Evolutionary conservation across 768 basidiomycete species (phyloP).

Genomic region (Krasilnikovozyma curviuscula): DNA sequence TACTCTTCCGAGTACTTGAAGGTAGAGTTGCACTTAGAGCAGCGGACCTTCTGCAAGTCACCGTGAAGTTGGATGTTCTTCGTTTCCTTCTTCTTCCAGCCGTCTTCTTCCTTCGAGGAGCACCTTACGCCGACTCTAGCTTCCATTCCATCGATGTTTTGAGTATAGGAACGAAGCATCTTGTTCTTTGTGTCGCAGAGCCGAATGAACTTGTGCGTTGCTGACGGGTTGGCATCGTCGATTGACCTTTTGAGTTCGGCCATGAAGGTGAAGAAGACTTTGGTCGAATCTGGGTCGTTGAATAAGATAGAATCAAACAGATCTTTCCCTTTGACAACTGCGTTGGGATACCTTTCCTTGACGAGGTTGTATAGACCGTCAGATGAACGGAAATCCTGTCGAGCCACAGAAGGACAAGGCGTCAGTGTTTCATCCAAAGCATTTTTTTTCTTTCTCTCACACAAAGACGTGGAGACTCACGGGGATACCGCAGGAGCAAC

Average conservation of each 20-base stretch:
- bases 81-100: conserved; percentile 42
- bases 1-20: conserved; percentile 49
- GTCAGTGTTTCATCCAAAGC: neutral
- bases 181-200: conserved; percentile 65
- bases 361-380: conserved; percentile 81
- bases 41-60: conserved; percentile 77
- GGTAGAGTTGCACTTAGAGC: conserved; percentile 62
- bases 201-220: conserved; percentile 75
- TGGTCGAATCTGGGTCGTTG: conserved; percentile 61
- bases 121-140: conserved; percentile 55
- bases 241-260: conserved; percentile 69
- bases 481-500: conserved; percentile 88
- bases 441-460: neutral
- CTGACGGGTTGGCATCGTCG: conserved; percentile 44
- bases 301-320: conserved; percentile 87
- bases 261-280: conserved; percentile 88
- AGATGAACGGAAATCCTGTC: conserved; percentile 85
- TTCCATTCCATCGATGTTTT: conserved; percentile 94
- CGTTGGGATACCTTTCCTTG: conserved; percentile 61
- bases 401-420: neutral
- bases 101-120: conserved; percentile 29
- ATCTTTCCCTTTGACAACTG: conserved; percentile 76
- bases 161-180: conserved; percentile 77
- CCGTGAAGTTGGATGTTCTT: conserved; percentile 87
- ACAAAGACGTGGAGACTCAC: conserved; percentile 34